Evolutionary conservation across 768 basidiomycete species (phyloP).

Genomic region (Artomyces pyxidatus): DNA sequence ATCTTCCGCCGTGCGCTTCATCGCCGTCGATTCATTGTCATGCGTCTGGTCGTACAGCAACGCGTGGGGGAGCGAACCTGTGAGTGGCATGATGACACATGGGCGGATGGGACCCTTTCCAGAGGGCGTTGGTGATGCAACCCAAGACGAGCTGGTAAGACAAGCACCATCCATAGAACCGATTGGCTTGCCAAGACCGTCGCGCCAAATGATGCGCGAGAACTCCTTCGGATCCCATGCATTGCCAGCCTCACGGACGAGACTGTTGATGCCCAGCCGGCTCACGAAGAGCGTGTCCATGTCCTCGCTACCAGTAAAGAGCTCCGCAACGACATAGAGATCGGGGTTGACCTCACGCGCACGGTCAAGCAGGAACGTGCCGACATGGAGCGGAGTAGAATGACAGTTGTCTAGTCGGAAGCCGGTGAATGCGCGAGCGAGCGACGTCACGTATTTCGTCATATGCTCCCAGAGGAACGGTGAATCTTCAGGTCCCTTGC

Average conservation of each 20-base stretch:
- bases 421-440: constrained; percentile 84
- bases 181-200: constrained; percentile 89
- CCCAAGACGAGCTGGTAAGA: constrained; percentile 48
- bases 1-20: constrained; percentile 92
- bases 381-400: constrained; percentile 94
- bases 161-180: constrained; percentile 95
- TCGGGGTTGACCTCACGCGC: constrained; percentile 85
- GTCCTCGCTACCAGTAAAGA: constrained; percentile 94
- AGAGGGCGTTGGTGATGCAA: constrained; percentile 74
- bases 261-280: constrained; percentile 85
- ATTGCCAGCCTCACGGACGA: constrained; percentile 94
- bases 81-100: constrained; percentile 69
- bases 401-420: constrained; percentile 99
- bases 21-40: constrained; percentile 88
- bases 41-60: constrained; percentile 94
- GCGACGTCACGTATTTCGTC: constrained; percentile 69
- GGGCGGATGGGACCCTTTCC: constrained; percentile 72
- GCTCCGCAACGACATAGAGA: constrained; percentile 94
- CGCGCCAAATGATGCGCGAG: constrained; percentile 79
- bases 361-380: constrained; percentile 87
- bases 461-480: constrained; percentile 85
- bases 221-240: constrained; percentile 85
- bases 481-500: constrained; percentile 41
- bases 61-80: constrained; percentile 87
- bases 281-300: constrained; percentile 90